Evolutionary conservation across 306 rosid genomes (phyloP), one percentile per base, ranked within the genome.

Genomic region (Geum urbanum): DNA sequence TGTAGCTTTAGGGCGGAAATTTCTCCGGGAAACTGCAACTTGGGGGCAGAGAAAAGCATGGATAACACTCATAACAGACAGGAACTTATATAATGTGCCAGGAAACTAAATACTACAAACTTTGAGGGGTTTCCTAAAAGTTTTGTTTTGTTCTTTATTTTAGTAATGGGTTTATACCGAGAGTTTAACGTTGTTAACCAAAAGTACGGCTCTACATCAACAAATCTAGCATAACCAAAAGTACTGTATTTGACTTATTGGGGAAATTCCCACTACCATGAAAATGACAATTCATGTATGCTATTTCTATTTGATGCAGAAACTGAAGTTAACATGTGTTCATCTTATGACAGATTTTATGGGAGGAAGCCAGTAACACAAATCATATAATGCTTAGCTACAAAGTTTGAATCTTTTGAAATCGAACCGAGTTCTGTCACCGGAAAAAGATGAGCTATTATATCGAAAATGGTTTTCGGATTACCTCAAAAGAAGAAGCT

Each of bases 1-100:
- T 16, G 81, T 55, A 48, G 9, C 70, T 63, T 44, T 83, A 60
- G 83, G 80, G 66, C 63, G 74, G 62, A 76, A 49, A 52, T 69
- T 72, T 44, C 61, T 62, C 13, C 24, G 81, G 83, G 56, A 72
- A 79, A 44, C 27, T 57, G 86, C 13, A 82, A 13, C 55, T 86
- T 82, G 50, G 97, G 91, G 82, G n/a, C 70, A 80, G 81, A 70
- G 82, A 46, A 78, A 60, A 69, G 78, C 56, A 81, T 77, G 86
- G 3, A 39, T 70, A 58, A 32, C 63, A 58, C n/a, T n/a, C n/a
- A n/a, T n/a, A 41, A 57, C 39, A 3, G 43, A 4, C 5, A 56
- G 12, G 5, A n/a, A n/a, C n/a, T n/a, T n/a, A n/a, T 56, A 1
- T 16, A 56, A 55, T 22, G 37, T 32, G 60, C 60, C 37, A 14